Conservation (phyloP, 495 filamentous ascomycete genomes). For the Penicillium taxi region DNA sequence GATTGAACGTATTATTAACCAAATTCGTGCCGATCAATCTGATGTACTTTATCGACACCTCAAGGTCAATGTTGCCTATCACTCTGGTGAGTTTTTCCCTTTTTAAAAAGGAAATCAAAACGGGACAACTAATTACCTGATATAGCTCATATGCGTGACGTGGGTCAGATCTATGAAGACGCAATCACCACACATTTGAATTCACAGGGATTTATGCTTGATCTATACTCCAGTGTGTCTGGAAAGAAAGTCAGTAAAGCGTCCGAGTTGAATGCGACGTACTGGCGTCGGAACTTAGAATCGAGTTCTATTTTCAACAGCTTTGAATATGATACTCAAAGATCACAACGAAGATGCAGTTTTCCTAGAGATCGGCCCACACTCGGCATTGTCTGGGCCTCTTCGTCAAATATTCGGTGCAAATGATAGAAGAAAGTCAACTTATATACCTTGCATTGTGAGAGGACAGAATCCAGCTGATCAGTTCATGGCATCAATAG, state of each 20-base stretch:
- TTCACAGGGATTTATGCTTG: conserved; percentile 2
- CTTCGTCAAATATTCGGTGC: too few relatives aligned
- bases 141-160: conserved; percentile 8
- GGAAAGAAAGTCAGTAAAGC: conserved; percentile 10
- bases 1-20: conserved; percentile 24
- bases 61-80: conserved; percentile 38
- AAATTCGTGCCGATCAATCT: conserved; percentile 20
- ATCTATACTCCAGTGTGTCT: conserved; percentile 23
- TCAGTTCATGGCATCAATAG: too few relatives aligned
- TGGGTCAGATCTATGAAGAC: conserved; percentile 1
- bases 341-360: too few relatives aligned
- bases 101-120: too few relatives aligned
- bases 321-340: too few relatives aligned
- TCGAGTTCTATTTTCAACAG: conserved; percentile 17
- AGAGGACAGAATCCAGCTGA: too few relatives aligned
- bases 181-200: conserved; percentile 1
- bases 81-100: conserved; percentile 31
- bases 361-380: too few relatives aligned
- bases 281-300: conserved; percentile 31
- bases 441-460: too few relatives aligned
- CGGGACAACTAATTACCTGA: background rate
- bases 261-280: conserved; percentile 22
- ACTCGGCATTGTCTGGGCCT: too few relatives aligned
- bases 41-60: conserved; percentile 20
- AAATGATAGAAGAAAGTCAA: too few relatives aligned